These are phyloP conservation scores for Carex sylvatica DNA, from an alignment of 202 grass and related monocot genomes.

Conservation along the genomic window DNA sequence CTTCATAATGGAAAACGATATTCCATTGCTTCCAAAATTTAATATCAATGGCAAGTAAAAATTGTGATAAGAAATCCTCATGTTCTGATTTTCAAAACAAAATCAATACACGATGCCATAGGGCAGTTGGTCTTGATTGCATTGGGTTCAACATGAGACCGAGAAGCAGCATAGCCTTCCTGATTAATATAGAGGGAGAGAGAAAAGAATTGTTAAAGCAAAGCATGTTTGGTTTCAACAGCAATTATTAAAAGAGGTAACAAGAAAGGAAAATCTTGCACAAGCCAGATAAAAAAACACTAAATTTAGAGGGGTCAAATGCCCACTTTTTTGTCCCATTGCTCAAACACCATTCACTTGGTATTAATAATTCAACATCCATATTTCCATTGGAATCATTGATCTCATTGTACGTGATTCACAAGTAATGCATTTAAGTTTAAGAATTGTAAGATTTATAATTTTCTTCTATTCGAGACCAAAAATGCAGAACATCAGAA, in stretches of 20 bases:
- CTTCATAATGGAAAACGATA: constrained; percentile 14
- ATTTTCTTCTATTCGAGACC: neutral
- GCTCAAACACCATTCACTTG: neutral
- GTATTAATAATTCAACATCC: neutral
- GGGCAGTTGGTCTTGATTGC: constrained; percentile 81
- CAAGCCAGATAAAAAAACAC: neutral
- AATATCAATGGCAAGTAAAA: neutral
- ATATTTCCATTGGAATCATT: neutral
- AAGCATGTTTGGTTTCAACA: constrained; percentile 1
- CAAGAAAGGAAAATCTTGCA: neutral
- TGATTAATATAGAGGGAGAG: constrained; percentile 18
- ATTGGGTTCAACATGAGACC: constrained; percentile 75
- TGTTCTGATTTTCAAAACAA: constrained; percentile 22
- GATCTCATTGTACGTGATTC: neutral
- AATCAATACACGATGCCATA: constrained; percentile 49
- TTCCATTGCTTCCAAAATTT: neutral
- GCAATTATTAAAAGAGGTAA: constrained; percentile 8
- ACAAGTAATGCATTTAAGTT: neutral
- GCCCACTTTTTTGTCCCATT: neutral
- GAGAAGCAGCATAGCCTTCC: constrained; percentile 74
- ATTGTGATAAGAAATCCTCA: constrained; percentile 9
- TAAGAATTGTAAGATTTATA: neutral
- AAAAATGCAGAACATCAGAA: neutral
- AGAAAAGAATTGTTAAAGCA: neutral
- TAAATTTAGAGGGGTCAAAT: neutral